Percentiles rank a stretch among this genome's conserved stretches.
phyloP scores from a whole-genome alignment of 345 rosid species.

The Ceriops tagal region DNA sequence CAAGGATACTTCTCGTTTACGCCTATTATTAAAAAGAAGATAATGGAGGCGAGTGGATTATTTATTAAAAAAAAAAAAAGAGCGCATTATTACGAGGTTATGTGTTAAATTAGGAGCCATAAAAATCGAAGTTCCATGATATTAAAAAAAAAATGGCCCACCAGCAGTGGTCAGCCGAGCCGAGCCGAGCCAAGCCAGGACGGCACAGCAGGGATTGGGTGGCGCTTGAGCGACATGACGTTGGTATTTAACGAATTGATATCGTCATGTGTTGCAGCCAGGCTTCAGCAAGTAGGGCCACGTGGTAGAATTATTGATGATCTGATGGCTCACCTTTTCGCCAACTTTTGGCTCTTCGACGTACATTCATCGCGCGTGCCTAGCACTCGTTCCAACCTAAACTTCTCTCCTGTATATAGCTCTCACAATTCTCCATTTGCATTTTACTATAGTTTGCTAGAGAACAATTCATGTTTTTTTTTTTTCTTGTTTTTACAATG shows the following conservation, averaged over 20 bases:
- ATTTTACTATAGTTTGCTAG: too few species aligned
- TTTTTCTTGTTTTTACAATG: too few species aligned
- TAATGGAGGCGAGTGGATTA: too few species aligned
- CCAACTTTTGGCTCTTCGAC: not conserved
- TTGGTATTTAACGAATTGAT: not conserved
- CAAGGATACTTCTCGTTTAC: too few species aligned
- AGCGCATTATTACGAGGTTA: not conserved
- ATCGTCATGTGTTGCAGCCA: slow-evolving; percentile 7
- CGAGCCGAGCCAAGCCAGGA: not conserved
- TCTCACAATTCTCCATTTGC: too few species aligned
- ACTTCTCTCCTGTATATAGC: too few species aligned
- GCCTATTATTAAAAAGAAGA: too few species aligned
- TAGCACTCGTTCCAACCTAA: too few species aligned
- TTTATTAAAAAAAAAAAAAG: not conserved
- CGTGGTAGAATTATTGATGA: slow-evolving; percentile 17
- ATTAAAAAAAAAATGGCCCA: not conserved
- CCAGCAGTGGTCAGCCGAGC: not conserved
- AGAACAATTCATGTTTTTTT: too few species aligned
- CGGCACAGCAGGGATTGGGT: not conserved
- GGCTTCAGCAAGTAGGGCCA: slow-evolving; percentile 3
- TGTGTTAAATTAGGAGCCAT: not conserved
- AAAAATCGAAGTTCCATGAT: not conserved
- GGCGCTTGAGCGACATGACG: not conserved
- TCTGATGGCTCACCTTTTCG: not conserved
- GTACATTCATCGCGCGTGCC: not conserved